Evolutionary conservation across 257 asterid species (phyloP), one percentile per base, ranked within the genome.

Genomic region (Prunella vulgaris): DNA sequence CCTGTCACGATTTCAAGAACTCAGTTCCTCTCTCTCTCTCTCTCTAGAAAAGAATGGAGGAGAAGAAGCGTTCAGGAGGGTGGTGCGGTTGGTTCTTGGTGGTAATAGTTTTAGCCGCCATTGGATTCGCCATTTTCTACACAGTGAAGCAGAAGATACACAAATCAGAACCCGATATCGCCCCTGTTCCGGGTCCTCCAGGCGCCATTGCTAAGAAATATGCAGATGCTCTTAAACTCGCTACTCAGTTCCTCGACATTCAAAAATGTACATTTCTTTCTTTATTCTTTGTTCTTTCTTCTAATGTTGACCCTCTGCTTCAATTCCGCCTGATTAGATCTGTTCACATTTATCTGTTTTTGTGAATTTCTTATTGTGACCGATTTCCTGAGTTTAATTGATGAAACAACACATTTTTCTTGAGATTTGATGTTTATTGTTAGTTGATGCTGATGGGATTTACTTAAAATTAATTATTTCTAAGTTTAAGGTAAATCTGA

Each of bases 181-280:
- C 88, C 51, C 96, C 97, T 67, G 92, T 90, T 51, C 97, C 98
- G 6, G 97, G 97, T 2, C 95, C 96, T 32, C 96, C 97, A 3
- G 96, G 93, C 64, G 83, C 85, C 59, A 76, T 88, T 53, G 65
- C 83, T 15, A 80, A 82, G 88, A 87, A 87, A 65, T 94, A 94
- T 32, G 90, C 84, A 0, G 91, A 94, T 63, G 99, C 99, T 60
- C 87, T 94, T 7, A 81, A 84, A 65, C 61, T 78, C 46, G 97
- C 99, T 30, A 80, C 89, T 82, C 90, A 91, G 82, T 94, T 91
- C 78, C 87, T 94, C 56, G 96, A 91, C 35, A 74, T 94, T 0
- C 99, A 91, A 65, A 94, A 89, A 88, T 79, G 99, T 91, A 83
- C 33, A 20, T 37, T 68, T 42, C 58, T 4, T 28, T 40, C 18